Evolutionary conservation across 208 protist genomes (phyloP).

Genomic region (Acanthamoeba triangularis): DNA sequence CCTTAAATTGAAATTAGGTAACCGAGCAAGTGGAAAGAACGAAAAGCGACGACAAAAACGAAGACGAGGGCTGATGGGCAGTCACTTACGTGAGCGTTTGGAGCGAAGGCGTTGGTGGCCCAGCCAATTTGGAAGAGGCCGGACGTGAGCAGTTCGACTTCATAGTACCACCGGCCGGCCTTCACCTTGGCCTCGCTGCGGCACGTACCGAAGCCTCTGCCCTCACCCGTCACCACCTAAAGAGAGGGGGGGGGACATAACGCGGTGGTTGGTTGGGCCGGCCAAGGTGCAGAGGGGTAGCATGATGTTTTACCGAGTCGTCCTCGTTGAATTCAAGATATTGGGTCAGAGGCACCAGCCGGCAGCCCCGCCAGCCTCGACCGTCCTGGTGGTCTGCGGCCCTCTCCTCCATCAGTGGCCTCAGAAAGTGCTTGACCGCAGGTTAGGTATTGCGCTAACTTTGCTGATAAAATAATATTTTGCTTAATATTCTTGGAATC

Average conservation of each 20-base stretch:
- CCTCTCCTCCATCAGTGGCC: too few species aligned
- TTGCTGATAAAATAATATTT: too few species aligned
- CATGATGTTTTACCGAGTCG: background rate
- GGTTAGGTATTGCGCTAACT: too few species aligned
- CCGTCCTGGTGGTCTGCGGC: background rate
- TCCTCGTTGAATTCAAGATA: background rate
- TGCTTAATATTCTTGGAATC: too few species aligned
- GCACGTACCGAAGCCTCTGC: background rate
- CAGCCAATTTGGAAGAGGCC: constrained; percentile 62
- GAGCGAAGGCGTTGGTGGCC: background rate
- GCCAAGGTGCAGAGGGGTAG: too few species aligned
- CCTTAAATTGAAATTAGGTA: too few species aligned
- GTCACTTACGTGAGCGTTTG: background rate
- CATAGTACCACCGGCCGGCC: constrained; percentile 36
- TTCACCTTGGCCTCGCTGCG: constrained; percentile 3
- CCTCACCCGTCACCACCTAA: background rate
- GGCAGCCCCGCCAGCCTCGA: background rate
- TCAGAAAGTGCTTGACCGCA: too few species aligned
- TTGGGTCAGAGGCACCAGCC: background rate
- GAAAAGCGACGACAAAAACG: background rate
- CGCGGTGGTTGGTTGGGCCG: too few species aligned
- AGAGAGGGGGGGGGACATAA: too few species aligned
- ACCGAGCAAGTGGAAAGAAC: too few species aligned
- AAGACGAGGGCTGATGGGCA: background rate
- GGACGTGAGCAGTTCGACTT: constrained; percentile 9